A percentile compares a stretch with the other conserved stretches of the same genome.
These are phyloP conservation scores for Xylaria sp. DNA, from an alignment of 2,329 filamentous ascomycete genomes.

Conservation along the genomic window DNA sequence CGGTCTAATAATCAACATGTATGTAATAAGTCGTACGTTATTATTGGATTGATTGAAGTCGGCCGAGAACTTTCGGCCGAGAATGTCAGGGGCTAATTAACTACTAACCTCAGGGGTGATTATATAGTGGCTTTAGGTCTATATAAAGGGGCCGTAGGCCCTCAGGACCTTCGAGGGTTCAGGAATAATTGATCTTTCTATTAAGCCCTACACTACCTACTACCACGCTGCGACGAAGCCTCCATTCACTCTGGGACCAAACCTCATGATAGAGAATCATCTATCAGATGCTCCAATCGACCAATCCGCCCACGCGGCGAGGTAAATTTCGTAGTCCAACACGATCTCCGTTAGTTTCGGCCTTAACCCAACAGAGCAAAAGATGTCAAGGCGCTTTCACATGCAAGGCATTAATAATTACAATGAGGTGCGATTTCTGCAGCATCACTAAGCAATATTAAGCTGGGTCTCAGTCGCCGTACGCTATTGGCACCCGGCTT, in stretches of 20 bases:
- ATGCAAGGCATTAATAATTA: background rate
- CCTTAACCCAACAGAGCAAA: background rate
- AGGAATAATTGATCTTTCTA: too few relatives aligned
- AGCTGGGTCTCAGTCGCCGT: background rate
- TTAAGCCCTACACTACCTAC: too few relatives aligned
- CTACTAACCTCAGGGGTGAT: too few relatives aligned
- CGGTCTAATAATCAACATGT: background rate
- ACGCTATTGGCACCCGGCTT: background rate
- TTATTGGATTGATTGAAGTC: background rate
- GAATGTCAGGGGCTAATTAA: too few relatives aligned
- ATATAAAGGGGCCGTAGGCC: too few relatives aligned
- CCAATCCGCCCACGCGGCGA: background rate
- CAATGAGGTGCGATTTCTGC: background rate
- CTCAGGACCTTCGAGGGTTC: too few relatives aligned
- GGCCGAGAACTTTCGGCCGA: conserved; percentile 5
- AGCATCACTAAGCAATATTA: background rate
- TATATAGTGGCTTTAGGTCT: too few relatives aligned
- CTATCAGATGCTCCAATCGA: background rate
- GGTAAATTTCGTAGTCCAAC: background rate
- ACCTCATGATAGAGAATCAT: too few relatives aligned
- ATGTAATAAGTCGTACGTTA: background rate
- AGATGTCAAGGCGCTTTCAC: background rate
- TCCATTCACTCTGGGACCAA: too few relatives aligned
- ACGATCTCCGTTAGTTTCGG: background rate
- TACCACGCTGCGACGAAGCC: too few relatives aligned